phyloP scores from a whole-genome alignment of 148 eudicot genomes.

The Chenopodium quinoa region DNA sequence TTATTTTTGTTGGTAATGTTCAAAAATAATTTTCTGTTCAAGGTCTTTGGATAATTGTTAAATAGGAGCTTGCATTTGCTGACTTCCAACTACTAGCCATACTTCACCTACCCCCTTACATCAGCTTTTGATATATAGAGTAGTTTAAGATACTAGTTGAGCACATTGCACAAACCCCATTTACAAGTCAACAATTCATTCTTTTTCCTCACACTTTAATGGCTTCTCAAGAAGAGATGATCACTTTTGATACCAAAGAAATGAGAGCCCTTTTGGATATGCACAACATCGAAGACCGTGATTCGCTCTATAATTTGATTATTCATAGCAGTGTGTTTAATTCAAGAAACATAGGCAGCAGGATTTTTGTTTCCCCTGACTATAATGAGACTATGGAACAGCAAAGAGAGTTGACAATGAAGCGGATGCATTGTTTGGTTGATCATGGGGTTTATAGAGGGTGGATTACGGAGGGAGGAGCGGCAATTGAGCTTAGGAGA shows the following conservation, averaged over 20 bases:
- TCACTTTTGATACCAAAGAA: constrained; percentile 36
- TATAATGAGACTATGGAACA: constrained; percentile 77
- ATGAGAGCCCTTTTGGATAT: constrained; percentile 64
- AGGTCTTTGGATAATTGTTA: too few relatives aligned
- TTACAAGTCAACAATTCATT: not conserved
- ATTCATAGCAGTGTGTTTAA: constrained; percentile 49
- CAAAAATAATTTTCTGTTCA: too few relatives aligned
- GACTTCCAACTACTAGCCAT: not conserved
- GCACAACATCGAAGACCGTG: constrained; percentile 67
- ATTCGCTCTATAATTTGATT: constrained; percentile 57
- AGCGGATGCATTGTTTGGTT: constrained; percentile 47
- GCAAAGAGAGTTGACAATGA: constrained; percentile 76
- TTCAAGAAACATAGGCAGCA: constrained; percentile 52
- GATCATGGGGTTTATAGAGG: constrained; percentile 56
- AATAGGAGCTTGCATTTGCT: not conserved
- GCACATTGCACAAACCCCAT: not conserved
- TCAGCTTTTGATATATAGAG: not conserved
- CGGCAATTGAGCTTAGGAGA: constrained; percentile 54
- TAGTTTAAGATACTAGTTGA: not conserved
- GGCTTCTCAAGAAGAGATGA: constrained; percentile 17
- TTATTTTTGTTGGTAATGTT: too few relatives aligned
- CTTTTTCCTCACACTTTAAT: not conserved
- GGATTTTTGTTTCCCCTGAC: constrained; percentile 60
- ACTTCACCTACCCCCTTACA: not conserved
- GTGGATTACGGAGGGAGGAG: constrained; percentile 35